phyloP scores from a whole-genome alignment of 441 rosid genomes.

The Erodium texanum region DNA sequence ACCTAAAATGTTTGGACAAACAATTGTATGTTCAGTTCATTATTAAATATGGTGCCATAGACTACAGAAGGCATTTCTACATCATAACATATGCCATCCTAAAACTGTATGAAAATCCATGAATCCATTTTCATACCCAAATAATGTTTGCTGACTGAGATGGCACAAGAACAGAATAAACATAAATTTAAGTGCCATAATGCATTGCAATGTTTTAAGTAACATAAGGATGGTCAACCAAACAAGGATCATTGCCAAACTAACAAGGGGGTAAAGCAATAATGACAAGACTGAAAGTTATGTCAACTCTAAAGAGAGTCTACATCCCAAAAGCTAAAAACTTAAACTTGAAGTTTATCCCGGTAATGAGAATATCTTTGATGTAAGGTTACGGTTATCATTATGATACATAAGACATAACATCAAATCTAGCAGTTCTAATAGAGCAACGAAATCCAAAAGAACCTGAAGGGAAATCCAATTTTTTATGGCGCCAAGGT shows the following conservation, averaged over 20 bases:
- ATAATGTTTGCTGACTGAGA: background rate
- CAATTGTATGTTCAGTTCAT: background rate
- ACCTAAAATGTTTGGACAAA: constrained; percentile 1
- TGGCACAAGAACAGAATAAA: background rate
- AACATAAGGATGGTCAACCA: background rate
- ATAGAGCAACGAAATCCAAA: background rate
- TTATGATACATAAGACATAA: background rate
- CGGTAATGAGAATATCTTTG: background rate
- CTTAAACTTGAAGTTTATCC: background rate
- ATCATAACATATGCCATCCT: background rate
- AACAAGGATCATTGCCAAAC: background rate
- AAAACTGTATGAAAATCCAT: background rate
- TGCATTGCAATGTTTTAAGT: background rate
- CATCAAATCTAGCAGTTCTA: background rate
- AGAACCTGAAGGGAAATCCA: constrained; percentile 79
- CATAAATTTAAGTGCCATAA: background rate
- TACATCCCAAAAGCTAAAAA: background rate
- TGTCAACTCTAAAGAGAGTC: background rate
- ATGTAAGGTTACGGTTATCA: background rate
- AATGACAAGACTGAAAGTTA: background rate
- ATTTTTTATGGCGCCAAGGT: constrained; percentile 85
- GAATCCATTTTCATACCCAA: background rate
- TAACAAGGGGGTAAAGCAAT: background rate
- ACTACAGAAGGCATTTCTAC: background rate
- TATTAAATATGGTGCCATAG: background rate